Conservation (phyloP, 2,329 filamentous ascomycete genomes). For the Talaromyces atroroseus region DNA sequence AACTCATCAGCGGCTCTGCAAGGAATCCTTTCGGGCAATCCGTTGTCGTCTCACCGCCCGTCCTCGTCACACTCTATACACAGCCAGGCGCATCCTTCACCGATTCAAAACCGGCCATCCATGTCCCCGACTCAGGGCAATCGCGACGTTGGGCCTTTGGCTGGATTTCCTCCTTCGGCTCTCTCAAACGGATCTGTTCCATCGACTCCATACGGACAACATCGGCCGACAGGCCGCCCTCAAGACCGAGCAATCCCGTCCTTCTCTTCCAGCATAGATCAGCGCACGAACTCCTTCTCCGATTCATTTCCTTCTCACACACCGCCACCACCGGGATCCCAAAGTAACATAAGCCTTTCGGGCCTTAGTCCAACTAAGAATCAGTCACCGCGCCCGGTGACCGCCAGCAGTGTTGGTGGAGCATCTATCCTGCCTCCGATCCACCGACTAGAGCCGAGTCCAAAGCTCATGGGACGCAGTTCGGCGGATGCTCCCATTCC, state of each 20-base stretch:
- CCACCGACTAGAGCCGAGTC: slow-evolving; percentile 37
- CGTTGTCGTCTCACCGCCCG: slow-evolving; percentile 28
- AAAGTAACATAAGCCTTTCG: slow-evolving; percentile 34
- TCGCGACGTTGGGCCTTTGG: slow-evolving; percentile 42
- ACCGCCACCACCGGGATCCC: slow-evolving; percentile 29
- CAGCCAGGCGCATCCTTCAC: slow-evolving; percentile 30
- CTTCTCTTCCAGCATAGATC: slow-evolving; percentile 24
- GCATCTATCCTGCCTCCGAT: slow-evolving; percentile 37
- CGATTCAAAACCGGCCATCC: slow-evolving; percentile 41
- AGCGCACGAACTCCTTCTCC: slow-evolving; percentile 28
- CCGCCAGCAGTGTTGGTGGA: slow-evolving; percentile 28
- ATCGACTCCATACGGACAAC: slow-evolving; percentile 29
- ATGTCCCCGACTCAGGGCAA: slow-evolving; percentile 48
- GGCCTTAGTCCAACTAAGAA: slow-evolving; percentile 45
- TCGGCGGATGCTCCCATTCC: slow-evolving; percentile 40
- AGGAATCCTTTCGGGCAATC: slow-evolving; percentile 10
- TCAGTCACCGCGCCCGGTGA: slow-evolving; percentile 33
- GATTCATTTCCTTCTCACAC: slow-evolving; percentile 22
- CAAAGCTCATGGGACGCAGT: slow-evolving; percentile 40
- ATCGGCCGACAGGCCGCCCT: slow-evolving; percentile 24
- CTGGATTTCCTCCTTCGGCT: slow-evolving; percentile 37
- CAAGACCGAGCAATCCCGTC: slow-evolving; percentile 22
- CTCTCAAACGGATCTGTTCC: slow-evolving; percentile 19
- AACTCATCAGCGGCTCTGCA: slow-evolving; percentile 22
- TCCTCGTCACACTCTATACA: slow-evolving; percentile 38